Conservation (phyloP, 2,329 filamentous ascomycete genomes). For the Arthrobotrys conoides region DNA sequence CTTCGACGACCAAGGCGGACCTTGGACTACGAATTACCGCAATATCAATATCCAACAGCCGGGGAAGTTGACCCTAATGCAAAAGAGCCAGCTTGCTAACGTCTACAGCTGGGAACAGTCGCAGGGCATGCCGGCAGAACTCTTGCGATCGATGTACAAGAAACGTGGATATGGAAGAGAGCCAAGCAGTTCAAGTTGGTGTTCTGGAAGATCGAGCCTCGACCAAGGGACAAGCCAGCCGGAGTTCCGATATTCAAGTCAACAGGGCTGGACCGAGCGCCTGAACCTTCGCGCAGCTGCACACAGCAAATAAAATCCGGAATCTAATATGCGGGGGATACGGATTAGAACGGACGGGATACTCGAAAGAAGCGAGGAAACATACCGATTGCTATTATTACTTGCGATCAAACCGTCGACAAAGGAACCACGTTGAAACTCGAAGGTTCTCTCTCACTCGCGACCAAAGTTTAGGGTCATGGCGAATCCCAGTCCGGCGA, state of each 20-base stretch:
- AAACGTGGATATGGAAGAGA: conserved; percentile 53
- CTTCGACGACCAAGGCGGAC: conserved; percentile 52
- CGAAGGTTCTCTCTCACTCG: conserved; percentile 15
- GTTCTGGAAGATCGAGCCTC: conserved; percentile 59
- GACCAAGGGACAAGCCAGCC: conserved; percentile 59
- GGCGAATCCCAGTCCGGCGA: conserved; percentile 32
- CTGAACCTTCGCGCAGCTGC: conserved; percentile 41
- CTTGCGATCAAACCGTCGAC: conserved; percentile 26
- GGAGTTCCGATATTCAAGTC: conserved; percentile 54
- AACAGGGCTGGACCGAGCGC: conserved; percentile 56
- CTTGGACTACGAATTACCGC: conserved; percentile 51
- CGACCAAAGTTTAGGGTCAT: conserved; percentile 55
- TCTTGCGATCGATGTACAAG: conserved; percentile 46
- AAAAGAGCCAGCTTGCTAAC: conserved; percentile 39
- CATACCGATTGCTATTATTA: conserved; percentile 51
- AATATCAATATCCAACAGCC: conserved; percentile 32
- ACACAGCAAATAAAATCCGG: conserved; percentile 46
- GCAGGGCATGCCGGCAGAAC: conserved; percentile 50
- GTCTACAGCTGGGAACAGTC: conserved; percentile 45
- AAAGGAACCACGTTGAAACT: conserved; percentile 37
- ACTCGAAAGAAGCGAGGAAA: conserved; percentile 35
- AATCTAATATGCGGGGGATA: conserved; percentile 46
- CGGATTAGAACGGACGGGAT: conserved; percentile 34
- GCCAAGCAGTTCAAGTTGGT: conserved; percentile 44
- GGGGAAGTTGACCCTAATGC: conserved; percentile 38